These are phyloP conservation scores for Angomonas ambiguus DNA, from an alignment of 208 protist genomes.

Conservation along the genomic window DNA sequence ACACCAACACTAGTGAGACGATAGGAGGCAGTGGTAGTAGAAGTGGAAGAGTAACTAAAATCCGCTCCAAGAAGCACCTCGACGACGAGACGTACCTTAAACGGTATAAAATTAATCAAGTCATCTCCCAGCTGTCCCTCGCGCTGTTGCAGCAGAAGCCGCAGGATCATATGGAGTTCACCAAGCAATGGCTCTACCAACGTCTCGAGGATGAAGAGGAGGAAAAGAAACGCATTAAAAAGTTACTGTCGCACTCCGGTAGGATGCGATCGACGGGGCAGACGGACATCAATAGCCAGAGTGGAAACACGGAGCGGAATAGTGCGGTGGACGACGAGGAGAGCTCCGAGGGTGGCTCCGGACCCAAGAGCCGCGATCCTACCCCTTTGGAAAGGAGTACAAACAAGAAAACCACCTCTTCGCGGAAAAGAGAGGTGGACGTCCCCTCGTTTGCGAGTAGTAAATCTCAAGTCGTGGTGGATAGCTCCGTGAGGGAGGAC, in stretches of 20 bases:
- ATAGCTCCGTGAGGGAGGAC: no score
- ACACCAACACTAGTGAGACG: neutral
- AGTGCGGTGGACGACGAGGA: neutral
- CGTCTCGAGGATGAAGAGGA: conserved; percentile 23
- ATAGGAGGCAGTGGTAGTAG: no score
- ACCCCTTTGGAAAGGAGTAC: no score
- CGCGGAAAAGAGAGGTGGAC: no score
- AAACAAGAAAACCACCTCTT: no score
- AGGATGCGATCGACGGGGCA: neutral
- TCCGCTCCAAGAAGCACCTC: conserved; percentile 15
- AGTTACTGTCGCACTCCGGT: neutral
- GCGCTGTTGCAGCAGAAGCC: conserved; percentile 58
- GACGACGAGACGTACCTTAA: conserved; percentile 62
- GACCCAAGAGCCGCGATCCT: no score
- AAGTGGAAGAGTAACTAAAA: neutral
- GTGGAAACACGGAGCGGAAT: neutral
- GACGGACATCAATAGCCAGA: neutral
- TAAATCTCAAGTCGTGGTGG: no score
- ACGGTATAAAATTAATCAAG: conserved; percentile 32
- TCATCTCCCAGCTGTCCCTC: conserved; percentile 44
- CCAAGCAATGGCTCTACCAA: conserved; percentile 50
- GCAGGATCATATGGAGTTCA: conserved; percentile 52
- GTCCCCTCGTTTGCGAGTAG: neutral
- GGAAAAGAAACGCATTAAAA: conserved; percentile 6
- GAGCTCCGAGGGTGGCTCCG: neutral